phyloP scores from a whole-genome alignment of 176 grass and related monocot species.

The Oryza glumipatula region DNA sequence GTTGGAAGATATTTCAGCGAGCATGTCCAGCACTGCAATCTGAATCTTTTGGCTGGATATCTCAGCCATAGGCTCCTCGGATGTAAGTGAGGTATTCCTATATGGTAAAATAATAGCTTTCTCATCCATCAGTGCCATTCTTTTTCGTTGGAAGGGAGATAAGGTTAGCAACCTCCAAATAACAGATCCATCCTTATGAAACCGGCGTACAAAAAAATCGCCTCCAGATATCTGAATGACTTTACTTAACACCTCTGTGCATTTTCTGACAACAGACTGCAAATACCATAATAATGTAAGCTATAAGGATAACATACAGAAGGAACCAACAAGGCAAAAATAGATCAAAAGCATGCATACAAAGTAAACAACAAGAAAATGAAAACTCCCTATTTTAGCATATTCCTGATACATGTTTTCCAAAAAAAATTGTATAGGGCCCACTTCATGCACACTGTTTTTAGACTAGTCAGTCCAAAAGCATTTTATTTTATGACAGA shows the following conservation, averaged over 20 bases:
- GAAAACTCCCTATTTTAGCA: slow-evolving; percentile 9
- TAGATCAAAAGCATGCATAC: slow-evolving; percentile 10
- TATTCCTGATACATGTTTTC: slow-evolving; percentile 31
- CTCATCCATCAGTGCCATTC: slow-evolving; percentile 45
- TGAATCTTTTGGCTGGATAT: slow-evolving; percentile 94
- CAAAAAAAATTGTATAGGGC: not conserved
- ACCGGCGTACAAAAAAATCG: slow-evolving; percentile 83
- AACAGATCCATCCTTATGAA: slow-evolving; percentile 77
- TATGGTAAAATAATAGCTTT: slow-evolving; percentile 87
- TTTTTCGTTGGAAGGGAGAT: slow-evolving; percentile 73
- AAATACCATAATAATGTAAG: slow-evolving; percentile 37
- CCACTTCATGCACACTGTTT: slow-evolving; percentile 3
- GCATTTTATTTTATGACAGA: slow-evolving; percentile 27
- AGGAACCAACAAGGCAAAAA: slow-evolving; percentile 35
- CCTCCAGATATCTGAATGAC: slow-evolving; percentile 75
- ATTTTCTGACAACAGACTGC: slow-evolving; percentile 82
- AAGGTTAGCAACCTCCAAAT: slow-evolving; percentile 79
- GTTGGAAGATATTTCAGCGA: slow-evolving; percentile 61
- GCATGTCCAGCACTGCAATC: slow-evolving; percentile 79
- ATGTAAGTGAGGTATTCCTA: slow-evolving; percentile 56
- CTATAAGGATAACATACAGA: slow-evolving; percentile 31
- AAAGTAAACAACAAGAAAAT: slow-evolving; percentile 18
- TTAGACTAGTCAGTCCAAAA: not conserved
- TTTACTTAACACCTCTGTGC: slow-evolving; percentile 69
- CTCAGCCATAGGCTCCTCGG: slow-evolving; percentile 83